Conservation (phyloP, 371 early-diverging fungal genomes). For the Basidiobolus meristosporus region DNA sequence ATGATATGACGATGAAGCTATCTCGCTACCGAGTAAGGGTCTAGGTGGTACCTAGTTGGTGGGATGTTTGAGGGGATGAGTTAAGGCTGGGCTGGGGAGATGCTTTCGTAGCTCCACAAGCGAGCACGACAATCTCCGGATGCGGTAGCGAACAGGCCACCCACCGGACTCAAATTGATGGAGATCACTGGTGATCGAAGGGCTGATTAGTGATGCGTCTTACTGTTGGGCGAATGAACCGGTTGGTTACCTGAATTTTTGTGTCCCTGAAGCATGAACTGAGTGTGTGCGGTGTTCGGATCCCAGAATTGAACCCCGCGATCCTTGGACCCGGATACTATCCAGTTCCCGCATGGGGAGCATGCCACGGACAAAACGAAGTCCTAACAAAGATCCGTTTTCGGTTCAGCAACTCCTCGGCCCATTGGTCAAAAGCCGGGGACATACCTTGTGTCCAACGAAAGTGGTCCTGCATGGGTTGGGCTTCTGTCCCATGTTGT, state of each 20-base stretch:
- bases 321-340: constrained; percentile 89
- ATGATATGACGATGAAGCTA: too few relatives aligned
- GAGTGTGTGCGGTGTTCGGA: constrained; percentile 49
- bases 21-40: too few relatives aligned
- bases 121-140: constrained; percentile 87
- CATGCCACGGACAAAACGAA: constrained; percentile 93
- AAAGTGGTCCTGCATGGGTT: constrained; percentile 29
- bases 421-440: not conserved
- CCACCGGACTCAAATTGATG: constrained; percentile 67
- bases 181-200: constrained; percentile 50
- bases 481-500: constrained; percentile 7
- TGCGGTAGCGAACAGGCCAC: constrained; percentile 84
- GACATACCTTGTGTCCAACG: constrained; percentile 34
- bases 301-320: constrained; percentile 93
- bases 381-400: constrained; percentile 59
- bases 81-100: not conserved
- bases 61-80: too few relatives aligned
- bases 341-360: constrained; percentile 82
- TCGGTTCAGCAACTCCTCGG: too few relatives aligned
- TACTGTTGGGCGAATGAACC: not conserved
- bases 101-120: constrained; percentile 57
- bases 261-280: constrained; percentile 92
- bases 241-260: constrained; percentile 71
- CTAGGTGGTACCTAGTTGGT: too few relatives aligned
- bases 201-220: not conserved